phyloP scores from a whole-genome alignment of 345 rosid genomes.

The Populus ilicifolia region DNA sequence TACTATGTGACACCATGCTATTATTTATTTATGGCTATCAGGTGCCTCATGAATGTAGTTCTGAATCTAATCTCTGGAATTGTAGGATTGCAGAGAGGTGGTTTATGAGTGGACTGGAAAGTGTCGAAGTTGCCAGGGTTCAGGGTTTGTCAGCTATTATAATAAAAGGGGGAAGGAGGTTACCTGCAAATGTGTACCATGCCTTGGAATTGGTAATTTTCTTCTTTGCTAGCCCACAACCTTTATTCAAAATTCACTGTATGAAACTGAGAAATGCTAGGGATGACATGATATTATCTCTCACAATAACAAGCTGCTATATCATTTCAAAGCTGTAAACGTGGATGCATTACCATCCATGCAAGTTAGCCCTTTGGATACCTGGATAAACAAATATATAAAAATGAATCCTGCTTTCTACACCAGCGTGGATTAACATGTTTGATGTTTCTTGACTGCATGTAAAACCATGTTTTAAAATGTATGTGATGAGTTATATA shows the following conservation, averaged over 20 bases:
- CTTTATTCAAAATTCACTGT: neutral
- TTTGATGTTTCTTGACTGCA: neutral
- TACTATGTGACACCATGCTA: neutral
- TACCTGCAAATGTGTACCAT: constrained; percentile 83
- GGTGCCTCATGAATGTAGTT: neutral
- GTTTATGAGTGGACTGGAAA: constrained; percentile 97
- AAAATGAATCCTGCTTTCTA: neutral
- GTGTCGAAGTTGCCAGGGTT: constrained; percentile 89
- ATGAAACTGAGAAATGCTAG: neutral
- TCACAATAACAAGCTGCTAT: neutral
- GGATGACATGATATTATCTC: neutral
- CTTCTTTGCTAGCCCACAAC: neutral
- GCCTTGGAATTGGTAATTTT: constrained; percentile 75
- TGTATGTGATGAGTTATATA: neutral
- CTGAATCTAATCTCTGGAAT: constrained; percentile 16
- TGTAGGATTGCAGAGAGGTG: constrained; percentile 80
- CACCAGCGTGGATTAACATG: too few relatives aligned
- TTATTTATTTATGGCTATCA: neutral
- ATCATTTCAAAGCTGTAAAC: neutral
- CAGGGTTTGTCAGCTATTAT: constrained; percentile 76
- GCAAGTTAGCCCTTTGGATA: neutral
- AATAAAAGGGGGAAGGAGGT: constrained; percentile 81
- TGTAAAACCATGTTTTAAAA: too few relatives aligned
- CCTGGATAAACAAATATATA: neutral
- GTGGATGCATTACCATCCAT: neutral